Base-by-base conservation (phyloP, 176 grass and related monocot species). In the Eremochloa ophiuroides region DNA sequence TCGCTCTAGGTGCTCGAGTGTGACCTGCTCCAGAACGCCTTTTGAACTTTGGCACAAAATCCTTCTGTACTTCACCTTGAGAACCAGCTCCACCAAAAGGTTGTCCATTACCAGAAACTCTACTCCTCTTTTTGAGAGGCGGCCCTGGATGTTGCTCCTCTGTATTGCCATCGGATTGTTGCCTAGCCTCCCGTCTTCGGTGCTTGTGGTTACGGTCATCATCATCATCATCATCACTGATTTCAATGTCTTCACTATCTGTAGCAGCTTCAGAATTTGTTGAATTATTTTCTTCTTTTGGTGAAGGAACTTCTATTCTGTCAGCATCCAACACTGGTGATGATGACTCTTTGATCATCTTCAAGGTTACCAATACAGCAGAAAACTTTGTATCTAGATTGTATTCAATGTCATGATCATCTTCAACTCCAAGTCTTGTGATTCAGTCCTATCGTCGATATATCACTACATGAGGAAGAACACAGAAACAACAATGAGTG, bases 141-240 rank as follows among this genome's bases (percentile, higher is more conserved):
- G 39, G 86, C 62, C 81, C 75, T 59, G 71, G 46, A 89, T 83
- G 59, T 71, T 83, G 84, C 78, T 91, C 92, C 60, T 88, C 80
- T 37, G 69, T 77, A 86, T 86, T 89, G 38, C 85, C 82, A 44
- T 88, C 91, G 74, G 78, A 84, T 46, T 84, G 87, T 82, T 93
- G 84, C 28, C 74, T 89, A 69, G 82, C 84, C 26, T 99, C 96
- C 71, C 87, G 80, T 76, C 73, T 91, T 47, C 92, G 84, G 48
- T 99, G 96, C 86, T 99, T 99, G 72, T 99, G 96, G 66, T 99
- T 99, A 37, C 96, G 96, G 74, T 99, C 96, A 66, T 94, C 94
- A 0, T 98, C 94, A 28, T 98, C 92, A n/a, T n/a, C n/a, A 1
- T 93, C 90, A 20, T 98, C 96, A 6, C 88, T 93, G 42, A 89